Evolutionary conservation across 129 eudicot genomes (phyloP), one percentile per base, ranked within the genome.

Genomic region (Ambrosia trifida): DNA sequence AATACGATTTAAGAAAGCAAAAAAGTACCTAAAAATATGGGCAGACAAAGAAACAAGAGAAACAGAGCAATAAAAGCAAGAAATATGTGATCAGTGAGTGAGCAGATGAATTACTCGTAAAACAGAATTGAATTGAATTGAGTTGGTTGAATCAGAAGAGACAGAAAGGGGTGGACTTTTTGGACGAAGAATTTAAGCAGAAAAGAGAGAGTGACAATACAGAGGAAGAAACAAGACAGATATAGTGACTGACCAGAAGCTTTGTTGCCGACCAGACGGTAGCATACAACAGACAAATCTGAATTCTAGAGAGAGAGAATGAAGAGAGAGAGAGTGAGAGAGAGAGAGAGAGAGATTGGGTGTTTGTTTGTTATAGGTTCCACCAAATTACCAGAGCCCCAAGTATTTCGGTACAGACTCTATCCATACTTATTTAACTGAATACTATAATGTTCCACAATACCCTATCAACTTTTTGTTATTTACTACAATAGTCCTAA

Each of bases 241-340:
- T 45, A 56, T 66, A 65, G 68, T 70, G 82, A 78, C 52, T 52
- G 81, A 70, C 70, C 72, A 51, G 72, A 70, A 33, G 76, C 14
- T 44, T 78, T 54, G 70, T 69, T 78, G 82, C 82, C 77, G 82
- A 78, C 77, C 81, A 69, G 81, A 77, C 72, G 69, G 77, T 64
- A 67, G 74, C 80, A 78, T 33, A 78, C 51, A 78, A 78, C 44
- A 78, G 82, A 78, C 82, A 78, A 78, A 64, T 77, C 5, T 66
- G 43, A 79, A 46, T 33, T 64, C 69, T 46, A 44, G 82, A 53
- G 78, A 78, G 74, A 72, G 63, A 78, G 46, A 33, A 46, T 32
- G 2, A 7, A 17, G 16, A 24, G 19, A 54, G 17, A 32, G 16
- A 56, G 7, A 9, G 44, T 18, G 16, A 56, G 7, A 9, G 44